phyloP scores from a whole-genome alignment of 345 rosid genomes.

The Aquilaria sinensis region DNA sequence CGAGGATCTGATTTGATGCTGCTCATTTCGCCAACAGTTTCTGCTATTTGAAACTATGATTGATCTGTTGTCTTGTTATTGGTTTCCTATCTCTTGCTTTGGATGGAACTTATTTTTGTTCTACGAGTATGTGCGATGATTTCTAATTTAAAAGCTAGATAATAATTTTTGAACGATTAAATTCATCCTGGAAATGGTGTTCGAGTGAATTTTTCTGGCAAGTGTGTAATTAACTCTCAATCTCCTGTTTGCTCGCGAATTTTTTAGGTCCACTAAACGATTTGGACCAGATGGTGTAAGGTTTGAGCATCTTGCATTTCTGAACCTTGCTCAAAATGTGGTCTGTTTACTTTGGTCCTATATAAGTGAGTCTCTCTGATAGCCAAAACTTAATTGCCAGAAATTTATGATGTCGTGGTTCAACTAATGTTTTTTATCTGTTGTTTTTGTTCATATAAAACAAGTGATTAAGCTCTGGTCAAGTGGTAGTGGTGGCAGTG shows the following conservation, averaged over 20 bases:
- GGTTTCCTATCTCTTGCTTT: neutral
- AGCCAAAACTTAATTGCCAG: neutral
- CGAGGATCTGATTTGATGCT: neutral
- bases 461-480: slow-evolving; percentile 96
- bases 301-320: slow-evolving; percentile 84
- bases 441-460: neutral
- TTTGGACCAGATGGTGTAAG: slow-evolving; percentile 83
- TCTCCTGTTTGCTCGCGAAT: neutral
- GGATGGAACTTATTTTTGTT: neutral
- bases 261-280: slow-evolving; percentile 74
- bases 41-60: slow-evolving; percentile 2
- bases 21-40: neutral
- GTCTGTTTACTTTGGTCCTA: slow-evolving; percentile 88
- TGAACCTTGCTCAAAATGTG: slow-evolving; percentile 89
- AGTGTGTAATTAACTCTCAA: too few species aligned
- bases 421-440: too few species aligned
- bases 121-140: neutral
- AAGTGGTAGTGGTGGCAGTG: slow-evolving; percentile 48
- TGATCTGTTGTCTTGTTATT: neutral
- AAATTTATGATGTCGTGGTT: neutral
- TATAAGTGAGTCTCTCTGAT: slow-evolving; percentile 51
- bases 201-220: too few species aligned
- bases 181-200: neutral
- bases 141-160: neutral
- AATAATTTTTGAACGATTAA: too few species aligned